Evolutionary conservation across 306 rosid species (phyloP), one percentile per base, ranked within the genome.

Genomic region (Notholithocarpus densiflorus): DNA sequence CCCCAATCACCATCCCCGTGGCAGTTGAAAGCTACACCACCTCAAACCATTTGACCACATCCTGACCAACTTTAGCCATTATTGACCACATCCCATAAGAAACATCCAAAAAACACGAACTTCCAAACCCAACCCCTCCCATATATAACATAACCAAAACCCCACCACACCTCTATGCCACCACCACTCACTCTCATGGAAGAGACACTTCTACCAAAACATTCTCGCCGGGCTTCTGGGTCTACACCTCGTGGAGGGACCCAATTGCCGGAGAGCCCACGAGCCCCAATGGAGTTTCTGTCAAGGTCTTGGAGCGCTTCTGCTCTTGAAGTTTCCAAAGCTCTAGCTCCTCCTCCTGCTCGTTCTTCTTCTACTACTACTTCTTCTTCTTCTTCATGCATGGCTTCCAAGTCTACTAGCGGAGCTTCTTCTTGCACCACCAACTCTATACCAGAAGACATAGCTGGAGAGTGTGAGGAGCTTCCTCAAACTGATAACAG

Each of bases 221-320:
- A 40, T 37, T 80, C 85, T 80, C 86, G 84, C 71, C 88, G 86
- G 45, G 80, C 80, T 40, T 40, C 45, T 37, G 97, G 90, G 31
- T 27, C 59, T 4, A 66, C 51, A 32, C 85, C 90, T 0, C 56
- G 68, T 48, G 75, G 62, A 54, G 76, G 80, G 43, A 80, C 83
- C 54, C 90, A 88, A 73, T 79, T 95, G 55, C 98, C 97, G 54
- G 96, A 91, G 87, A 92, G 97, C 87, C 98, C 98, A 20, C 80
- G 98, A 82, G 90, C 77, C 65, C 98, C 98, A 14, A 95, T 95
- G 98, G 98, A 95, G 91, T 95, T 95, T 77, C 91, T 95, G 6
- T 95, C 98, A 7, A 86, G 98, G 82, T 95, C 98, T 56, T 95
- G 98, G 98, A 92, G 97, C 71, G 94, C 96, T 79, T 91, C 98